phyloP scores from a whole-genome alignment of 2,329 filamentous ascomycete genomes.

The Penicillium hesseltinei region DNA sequence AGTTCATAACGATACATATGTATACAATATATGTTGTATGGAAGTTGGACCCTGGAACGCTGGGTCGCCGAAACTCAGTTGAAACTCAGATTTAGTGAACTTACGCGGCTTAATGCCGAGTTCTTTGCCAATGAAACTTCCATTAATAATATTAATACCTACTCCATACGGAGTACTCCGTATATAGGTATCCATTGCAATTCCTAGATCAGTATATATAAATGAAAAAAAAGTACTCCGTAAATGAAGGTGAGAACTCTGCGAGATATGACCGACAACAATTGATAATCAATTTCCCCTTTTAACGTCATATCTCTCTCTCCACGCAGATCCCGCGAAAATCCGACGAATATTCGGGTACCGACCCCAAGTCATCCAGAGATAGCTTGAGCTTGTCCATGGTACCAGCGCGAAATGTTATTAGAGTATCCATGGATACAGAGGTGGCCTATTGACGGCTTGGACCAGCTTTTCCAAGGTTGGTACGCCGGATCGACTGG shows the following conservation, averaged over 20 bases:
- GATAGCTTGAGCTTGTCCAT: background rate
- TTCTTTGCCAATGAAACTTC: too few species aligned
- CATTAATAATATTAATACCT: background rate
- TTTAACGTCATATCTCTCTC: slow-evolving; percentile 3
- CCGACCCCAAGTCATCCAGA: background rate
- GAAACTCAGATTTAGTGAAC: background rate
- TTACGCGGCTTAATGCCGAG: background rate
- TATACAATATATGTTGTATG: background rate
- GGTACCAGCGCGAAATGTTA: background rate
- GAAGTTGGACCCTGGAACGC: background rate
- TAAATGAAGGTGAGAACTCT: background rate
- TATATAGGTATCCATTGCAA: background rate
- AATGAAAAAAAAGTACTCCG: too few species aligned
- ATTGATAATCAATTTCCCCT: slow-evolving; percentile 12
- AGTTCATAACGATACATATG: background rate
- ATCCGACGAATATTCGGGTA: background rate
- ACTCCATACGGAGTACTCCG: background rate
- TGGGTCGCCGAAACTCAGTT: background rate
- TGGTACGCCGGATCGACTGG: background rate
- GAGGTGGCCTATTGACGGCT: background rate
- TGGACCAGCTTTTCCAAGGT: background rate
- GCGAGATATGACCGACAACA: slow-evolving; percentile 5
- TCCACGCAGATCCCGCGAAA: slow-evolving; percentile 1
- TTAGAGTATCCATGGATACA: too few species aligned
- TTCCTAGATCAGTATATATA: background rate